phyloP scores from a whole-genome alignment of 305 asterid species.

The Rubia balearica region DNA sequence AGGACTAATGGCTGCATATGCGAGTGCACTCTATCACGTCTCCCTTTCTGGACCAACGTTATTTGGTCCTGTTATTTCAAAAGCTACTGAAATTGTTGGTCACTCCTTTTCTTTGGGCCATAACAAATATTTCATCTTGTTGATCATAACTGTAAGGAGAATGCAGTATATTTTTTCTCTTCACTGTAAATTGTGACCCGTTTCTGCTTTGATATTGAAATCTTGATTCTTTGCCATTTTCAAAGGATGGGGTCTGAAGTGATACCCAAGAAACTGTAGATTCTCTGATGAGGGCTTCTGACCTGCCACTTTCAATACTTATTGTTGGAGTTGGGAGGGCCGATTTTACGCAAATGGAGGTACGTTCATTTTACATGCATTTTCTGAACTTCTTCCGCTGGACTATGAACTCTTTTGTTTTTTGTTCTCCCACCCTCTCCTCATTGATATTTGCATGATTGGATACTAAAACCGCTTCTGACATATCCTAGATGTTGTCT shows the following conservation, averaged over 20 bases:
- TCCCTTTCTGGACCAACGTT: constrained; percentile 67
- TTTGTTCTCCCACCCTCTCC: not conserved
- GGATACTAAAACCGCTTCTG: not conserved
- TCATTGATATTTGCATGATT: not conserved
- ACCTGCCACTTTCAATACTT: constrained; percentile 70
- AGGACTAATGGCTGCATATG: constrained; percentile 75
- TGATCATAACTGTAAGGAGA: constrained; percentile 60
- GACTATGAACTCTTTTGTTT: not conserved
- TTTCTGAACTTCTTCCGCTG: not conserved
- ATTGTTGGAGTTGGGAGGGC: constrained; percentile 76
- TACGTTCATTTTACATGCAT: constrained; percentile 12
- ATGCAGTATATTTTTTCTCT: not conserved
- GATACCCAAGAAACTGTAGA: constrained; percentile 61
- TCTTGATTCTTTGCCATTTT: not conserved
- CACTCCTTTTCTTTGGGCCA: constrained; percentile 41
- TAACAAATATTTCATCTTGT: constrained; percentile 51
- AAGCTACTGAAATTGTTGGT: constrained; percentile 65
- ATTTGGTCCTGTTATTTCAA: constrained; percentile 65
- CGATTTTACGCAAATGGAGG: constrained; percentile 78
- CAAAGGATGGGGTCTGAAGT: constrained; percentile 67
- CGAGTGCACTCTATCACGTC: constrained; percentile 51
- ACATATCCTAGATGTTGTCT: constrained; percentile 61
- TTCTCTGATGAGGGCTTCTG: constrained; percentile 62
- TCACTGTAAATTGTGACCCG: not conserved
- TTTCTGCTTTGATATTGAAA: not conserved